phyloP scores from a whole-genome alignment of 768 basidiomycete genomes.

The Mycena alexandri region DNA sequence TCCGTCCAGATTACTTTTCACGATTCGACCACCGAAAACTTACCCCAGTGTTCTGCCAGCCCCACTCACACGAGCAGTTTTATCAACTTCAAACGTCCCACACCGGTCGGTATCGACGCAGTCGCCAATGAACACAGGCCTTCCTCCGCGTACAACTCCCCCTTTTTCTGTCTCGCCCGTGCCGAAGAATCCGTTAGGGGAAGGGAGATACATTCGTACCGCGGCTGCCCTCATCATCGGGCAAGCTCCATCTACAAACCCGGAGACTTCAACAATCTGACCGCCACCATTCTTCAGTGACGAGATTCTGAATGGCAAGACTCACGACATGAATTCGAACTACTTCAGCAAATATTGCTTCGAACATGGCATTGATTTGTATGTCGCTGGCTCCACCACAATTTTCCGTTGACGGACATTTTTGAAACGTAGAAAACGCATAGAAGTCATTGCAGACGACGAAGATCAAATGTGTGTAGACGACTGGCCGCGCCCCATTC shows the following conservation, averaged over 20 bases:
- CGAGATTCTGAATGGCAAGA: conserved; percentile 94
- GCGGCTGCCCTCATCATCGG: conserved; percentile 85
- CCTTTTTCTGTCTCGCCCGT: conserved; percentile 67
- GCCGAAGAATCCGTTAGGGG: conserved; percentile 75
- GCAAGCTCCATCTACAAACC: conserved; percentile 45
- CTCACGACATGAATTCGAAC: conserved; percentile 85
- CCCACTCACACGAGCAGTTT: conserved; percentile 31
- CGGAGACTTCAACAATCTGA: neutral
- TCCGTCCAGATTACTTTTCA: conserved; percentile 4
- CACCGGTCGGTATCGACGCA: conserved; percentile 25
- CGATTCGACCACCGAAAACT: conserved; percentile 15
- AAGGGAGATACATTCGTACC: conserved; percentile 77
- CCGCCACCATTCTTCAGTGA: conserved; percentile 62
- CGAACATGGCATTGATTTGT: conserved; percentile 87
- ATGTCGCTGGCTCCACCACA: conserved; percentile 39
- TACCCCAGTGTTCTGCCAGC: neutral
- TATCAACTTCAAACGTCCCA: conserved; percentile 6
- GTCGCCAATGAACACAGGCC: conserved; percentile 11
- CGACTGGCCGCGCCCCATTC: neutral
- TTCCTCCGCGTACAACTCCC: neutral
- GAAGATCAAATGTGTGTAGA: conserved; percentile 80
- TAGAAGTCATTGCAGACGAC: conserved; percentile 93
- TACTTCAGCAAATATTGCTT: conserved; percentile 92
- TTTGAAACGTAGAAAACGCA: conserved; percentile 70
- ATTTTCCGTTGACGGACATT: conserved; percentile 38